Evolutionary conservation across 2,329 filamentous ascomycete genomes (phyloP), one percentile per base, ranked within the genome.

Genomic region (Aspergillus texensis): DNA sequence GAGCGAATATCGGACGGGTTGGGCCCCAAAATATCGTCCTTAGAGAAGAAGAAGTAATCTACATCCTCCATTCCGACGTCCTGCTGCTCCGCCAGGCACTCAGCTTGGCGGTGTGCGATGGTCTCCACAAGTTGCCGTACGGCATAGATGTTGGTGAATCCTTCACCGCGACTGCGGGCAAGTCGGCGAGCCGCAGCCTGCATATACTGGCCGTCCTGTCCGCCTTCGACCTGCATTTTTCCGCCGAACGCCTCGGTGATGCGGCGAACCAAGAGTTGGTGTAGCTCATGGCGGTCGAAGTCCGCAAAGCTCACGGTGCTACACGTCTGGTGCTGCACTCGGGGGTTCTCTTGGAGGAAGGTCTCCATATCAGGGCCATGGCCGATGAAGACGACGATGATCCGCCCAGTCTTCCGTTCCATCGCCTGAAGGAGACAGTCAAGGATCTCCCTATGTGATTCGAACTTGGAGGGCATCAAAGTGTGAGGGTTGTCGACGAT

Each of bases 151-250:
- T 69, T 69, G 21, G 61, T 58, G 57, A 66, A 68, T 1, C 68
- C 68, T 48, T 58, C 54, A 53, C 59, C 64, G 24, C 64, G 64
- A n/a, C 60, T 63, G 30, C 62, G 63, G 43, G 63, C 67, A 28
- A 69, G 60, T 34, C 68, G 65, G 21, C 68, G 67, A 28, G 66
- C 67, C 1, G 64, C 67, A 41, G 65, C 64, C 39, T 66, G 64
- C 61, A 70, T 63, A 24, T 69, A 70, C 2, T 59, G 66, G 24
- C 68, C 67, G 5, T 70, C 68, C 1, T 65, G 60, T 11, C 68
- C 68, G 0, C 67, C 68, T 34, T 69, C 68, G n/a, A 69, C 62
- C 54, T 68, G 64, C 67, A 70, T 67, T 28, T 65, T 63, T 30
- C 66, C 66, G 26, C 61, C 53, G 19, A 65, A 69, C 28, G 63